Conservation (phyloP, 2,329 filamentous ascomycete genomes). For the Sporothrix luriei region DNA sequence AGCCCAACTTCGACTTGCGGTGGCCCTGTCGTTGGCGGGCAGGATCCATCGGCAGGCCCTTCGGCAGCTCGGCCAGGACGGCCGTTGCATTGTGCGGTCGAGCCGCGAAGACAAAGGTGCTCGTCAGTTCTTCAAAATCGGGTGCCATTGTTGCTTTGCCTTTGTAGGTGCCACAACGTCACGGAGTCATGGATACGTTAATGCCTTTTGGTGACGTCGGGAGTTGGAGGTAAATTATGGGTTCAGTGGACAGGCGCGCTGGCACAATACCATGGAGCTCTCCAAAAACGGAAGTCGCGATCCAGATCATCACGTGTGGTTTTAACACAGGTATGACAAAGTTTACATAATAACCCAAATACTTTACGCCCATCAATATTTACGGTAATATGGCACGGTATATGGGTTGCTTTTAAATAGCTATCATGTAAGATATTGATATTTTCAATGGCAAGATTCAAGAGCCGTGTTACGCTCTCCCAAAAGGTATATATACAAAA, state of each 20-base stretch:
- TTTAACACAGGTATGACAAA: background rate
- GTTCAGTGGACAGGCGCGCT: background rate
- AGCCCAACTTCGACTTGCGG: constrained; percentile 37
- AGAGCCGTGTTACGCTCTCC: background rate
- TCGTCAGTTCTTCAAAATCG: constrained; percentile 33
- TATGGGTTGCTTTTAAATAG: background rate
- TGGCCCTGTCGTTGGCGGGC: constrained; percentile 35
- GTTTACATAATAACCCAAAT: too few species aligned
- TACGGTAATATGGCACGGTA: too few species aligned
- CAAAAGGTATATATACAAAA: background rate
- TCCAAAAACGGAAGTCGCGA: background rate
- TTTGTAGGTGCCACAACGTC: background rate
- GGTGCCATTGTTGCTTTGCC: background rate
- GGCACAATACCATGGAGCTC: background rate
- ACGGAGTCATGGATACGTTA: too few species aligned
- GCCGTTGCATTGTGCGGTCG: constrained; percentile 3
- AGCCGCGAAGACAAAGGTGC: constrained; percentile 36
- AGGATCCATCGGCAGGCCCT: constrained; percentile 34
- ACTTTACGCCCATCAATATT: too few species aligned
- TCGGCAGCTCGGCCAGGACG: constrained; percentile 36
- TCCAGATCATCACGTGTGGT: constrained; percentile 6
- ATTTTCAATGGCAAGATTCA: background rate
- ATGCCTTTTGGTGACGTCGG: background rate
- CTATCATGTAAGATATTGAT: background rate
- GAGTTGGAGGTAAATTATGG: background rate